Base-by-base conservation (phyloP, 2,329 filamentous ascomycete genomes). In the Botryotinia globosa region DNA sequence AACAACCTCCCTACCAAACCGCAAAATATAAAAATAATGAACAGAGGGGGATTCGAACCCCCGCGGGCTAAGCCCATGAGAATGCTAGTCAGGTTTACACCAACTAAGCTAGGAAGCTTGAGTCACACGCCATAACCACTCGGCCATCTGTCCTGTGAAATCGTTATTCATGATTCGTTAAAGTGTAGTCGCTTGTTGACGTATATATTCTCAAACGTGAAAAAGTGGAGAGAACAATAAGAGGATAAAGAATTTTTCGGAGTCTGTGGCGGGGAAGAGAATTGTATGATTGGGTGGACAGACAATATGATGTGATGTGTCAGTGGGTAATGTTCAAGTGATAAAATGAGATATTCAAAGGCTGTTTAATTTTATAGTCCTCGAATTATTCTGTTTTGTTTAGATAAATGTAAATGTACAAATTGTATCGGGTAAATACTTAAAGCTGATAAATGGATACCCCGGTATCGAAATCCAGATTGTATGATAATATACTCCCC, bases 101-200 rank as follows among this genome's bases (percentile, higher is more conserved):
- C 45, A 72, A 65, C 7, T 32, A 72, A 72, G 62, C 69, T 58
- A 16, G 1, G 14, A 48, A 67, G 69, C 69, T 72, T 72, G 69
- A 72, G 69, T 72, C 69, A 72, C 69, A 72, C 69, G 69, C 69
- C 69, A 67, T 72, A 72, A 72, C 69, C 69, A 72, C 69, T 62
- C 59, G 59, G 59, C 59, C 59, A 62, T 62, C 59, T 62, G 59
- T 62, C 59, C 59, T 25, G 1, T 16, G 12, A 9, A 61, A 16
- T 16, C 12, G 14, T 37, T 25, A 25, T 61, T 37, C 5, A n/a
- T 39, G 22, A 16, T 37, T 61, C 22, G 34, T 4, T 61, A 10
- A 0, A 4, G 0, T 0, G 7, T 2, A 0, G 0, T 0, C 0
- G 0, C 1, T 12, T 25, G 1, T 61, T 61, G 39, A 2, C 1